A percentile compares a stretch with the other conserved stretches of the same genome.
phyloP scores from a whole-genome alignment of 1,284 basidiomycete genomes.

The Tilletia walkeri region DNA sequence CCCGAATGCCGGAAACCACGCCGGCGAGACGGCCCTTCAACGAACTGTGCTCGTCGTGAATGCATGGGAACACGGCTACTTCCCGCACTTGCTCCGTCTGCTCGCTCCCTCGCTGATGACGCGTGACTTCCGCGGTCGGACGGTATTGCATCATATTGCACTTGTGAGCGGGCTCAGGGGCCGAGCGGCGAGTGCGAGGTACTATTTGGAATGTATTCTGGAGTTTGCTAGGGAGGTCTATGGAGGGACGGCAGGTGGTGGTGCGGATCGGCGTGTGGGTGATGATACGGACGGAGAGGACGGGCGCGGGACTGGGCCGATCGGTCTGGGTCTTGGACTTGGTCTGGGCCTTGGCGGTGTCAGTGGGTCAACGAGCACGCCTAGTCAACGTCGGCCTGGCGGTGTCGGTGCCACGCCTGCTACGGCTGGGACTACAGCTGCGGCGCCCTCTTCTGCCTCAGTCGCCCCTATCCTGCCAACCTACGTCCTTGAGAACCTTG shows the following conservation, averaged over 20 bases:
- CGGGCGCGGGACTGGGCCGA: constrained; percentile 57
- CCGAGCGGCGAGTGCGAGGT: constrained; percentile 76
- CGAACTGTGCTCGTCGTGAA: constrained; percentile 87
- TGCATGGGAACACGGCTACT: constrained; percentile 72
- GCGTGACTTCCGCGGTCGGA: constrained; percentile 82
- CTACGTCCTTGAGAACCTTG: constrained; percentile 57
- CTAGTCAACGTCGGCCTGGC: too few species aligned
- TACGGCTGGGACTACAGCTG: constrained; percentile 56
- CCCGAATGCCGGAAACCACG: constrained; percentile 65
- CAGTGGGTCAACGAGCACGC: neutral
- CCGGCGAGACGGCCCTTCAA: constrained; percentile 91
- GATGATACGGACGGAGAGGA: neutral
- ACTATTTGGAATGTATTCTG: constrained; percentile 88
- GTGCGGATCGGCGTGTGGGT: neutral
- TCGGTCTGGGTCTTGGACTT: neutral
- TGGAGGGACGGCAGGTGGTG: constrained; percentile 43
- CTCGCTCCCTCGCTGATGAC: constrained; percentile 78
- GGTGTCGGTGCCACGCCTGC: neutral
- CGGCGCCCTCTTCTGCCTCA: neutral
- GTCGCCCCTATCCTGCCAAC: neutral
- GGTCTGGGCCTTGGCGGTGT: neutral
- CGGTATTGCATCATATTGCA: constrained; percentile 90
- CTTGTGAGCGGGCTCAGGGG: constrained; percentile 87
- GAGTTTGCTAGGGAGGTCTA: constrained; percentile 60
- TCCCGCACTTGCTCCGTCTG: constrained; percentile 67